phyloP scores from a whole-genome alignment of 1,284 basidiomycete genomes.

The Hymenochaete sp. region DNA sequence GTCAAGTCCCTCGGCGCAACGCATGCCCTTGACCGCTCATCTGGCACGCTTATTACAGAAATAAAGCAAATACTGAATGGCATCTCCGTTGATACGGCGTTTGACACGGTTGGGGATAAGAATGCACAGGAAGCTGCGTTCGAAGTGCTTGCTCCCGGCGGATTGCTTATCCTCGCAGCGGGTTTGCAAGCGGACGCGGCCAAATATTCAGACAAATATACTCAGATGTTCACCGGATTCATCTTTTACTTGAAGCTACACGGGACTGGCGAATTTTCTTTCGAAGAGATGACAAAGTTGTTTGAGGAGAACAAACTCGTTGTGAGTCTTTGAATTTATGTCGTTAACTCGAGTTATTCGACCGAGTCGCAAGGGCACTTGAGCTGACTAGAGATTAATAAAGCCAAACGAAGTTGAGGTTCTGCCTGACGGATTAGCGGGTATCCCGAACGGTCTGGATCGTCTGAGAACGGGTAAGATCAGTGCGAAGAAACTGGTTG shows the following conservation, averaged over 20 bases:
- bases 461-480: constrained; percentile 33
- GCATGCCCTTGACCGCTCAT: constrained; percentile 37
- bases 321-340: too few species aligned
- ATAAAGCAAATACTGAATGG: constrained; percentile 25
- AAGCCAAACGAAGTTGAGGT: constrained; percentile 37
- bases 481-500: constrained; percentile 43
- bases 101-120: constrained; percentile 27
- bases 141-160: constrained; percentile 19
- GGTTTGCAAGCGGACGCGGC: not conserved
- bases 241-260: too few species aligned
- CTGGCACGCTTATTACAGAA: constrained; percentile 25
- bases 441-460: constrained; percentile 37
- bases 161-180: constrained; percentile 15
- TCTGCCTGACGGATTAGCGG: constrained; percentile 38
- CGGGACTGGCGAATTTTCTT: too few species aligned
- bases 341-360: too few species aligned
- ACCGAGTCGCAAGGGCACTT: too few species aligned
- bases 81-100: constrained; percentile 30
- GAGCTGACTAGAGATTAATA: too few species aligned
- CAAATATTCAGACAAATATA: constrained; percentile 11
- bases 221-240: too few species aligned
- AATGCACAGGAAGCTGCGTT: constrained; percentile 17
- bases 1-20: constrained; percentile 48
- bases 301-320: too few species aligned
- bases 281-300: too few species aligned